These are phyloP conservation scores for Rhododendron williamsianum DNA, from an alignment of 148 eudicot species.

Conservation along the genomic window DNA sequence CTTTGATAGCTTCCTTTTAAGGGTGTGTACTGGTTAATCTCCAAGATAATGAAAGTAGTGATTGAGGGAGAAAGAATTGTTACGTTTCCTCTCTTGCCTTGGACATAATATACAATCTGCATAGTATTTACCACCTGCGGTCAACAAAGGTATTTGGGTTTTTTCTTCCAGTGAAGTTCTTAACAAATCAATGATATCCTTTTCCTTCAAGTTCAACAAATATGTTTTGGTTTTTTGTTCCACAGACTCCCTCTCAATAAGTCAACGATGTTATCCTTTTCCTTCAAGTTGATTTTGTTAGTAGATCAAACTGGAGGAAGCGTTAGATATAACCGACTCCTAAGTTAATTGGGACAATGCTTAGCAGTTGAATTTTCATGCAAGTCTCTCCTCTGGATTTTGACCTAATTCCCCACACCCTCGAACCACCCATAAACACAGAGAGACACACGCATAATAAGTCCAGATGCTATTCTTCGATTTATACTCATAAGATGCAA, in stretches of 20 bases:
- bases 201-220: not conserved
- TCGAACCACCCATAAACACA: not conserved
- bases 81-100: not conserved
- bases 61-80: not conserved
- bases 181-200: not conserved
- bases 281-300: not conserved
- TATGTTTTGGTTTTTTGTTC: not conserved
- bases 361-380: not conserved
- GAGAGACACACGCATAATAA: not conserved
- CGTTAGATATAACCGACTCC: not conserved
- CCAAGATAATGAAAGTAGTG: not conserved
- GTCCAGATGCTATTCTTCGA: not conserved
- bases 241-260: not conserved
- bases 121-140: not conserved
- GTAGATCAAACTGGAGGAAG: not conserved
- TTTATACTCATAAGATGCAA: not conserved
- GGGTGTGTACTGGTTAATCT: not conserved
- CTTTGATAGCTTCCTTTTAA: slow-evolving; percentile 5
- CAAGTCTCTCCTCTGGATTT: not conserved
- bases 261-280: not conserved
- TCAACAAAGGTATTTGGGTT: not conserved
- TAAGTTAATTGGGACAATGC: not conserved
- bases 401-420: not conserved
- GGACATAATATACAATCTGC: not conserved
- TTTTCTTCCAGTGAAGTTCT: not conserved